Percentiles rank a stretch among this genome's conserved stretches.
Conservation (phyloP, 305 asterid species). For the Plantago rigida region DNA sequence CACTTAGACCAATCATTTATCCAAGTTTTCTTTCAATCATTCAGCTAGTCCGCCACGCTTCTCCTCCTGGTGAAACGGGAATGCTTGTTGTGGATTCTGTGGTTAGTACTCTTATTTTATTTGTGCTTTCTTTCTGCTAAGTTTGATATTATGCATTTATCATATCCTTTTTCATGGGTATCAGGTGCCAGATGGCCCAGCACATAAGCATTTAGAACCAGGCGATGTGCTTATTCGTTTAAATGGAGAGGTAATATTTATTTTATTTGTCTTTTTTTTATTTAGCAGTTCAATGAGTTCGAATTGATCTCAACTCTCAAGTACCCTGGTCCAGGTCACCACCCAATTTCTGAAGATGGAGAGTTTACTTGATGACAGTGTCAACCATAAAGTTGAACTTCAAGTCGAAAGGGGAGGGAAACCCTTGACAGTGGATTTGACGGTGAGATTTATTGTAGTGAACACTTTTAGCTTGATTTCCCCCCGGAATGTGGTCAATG, state of each 20-base stretch:
- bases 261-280: slow-evolving; percentile 5
- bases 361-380: slow-evolving; percentile 81
- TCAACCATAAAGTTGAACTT: slow-evolving; percentile 61
- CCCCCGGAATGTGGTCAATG: slow-evolving; percentile 8
- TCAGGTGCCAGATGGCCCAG: slow-evolving; percentile 98
- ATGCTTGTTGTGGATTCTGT: slow-evolving; percentile 99
- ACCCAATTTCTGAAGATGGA: slow-evolving; percentile 94
- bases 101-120: slow-evolving; percentile 42
- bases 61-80: slow-evolving; percentile 89
- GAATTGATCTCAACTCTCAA: slow-evolving; percentile 27
- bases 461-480: slow-evolving; percentile 6
- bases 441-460: slow-evolving; percentile 38
- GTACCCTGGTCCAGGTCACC: slow-evolving; percentile 54
- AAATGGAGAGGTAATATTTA: slow-evolving; percentile 76
- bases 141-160: slow-evolving; percentile 22
- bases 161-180: slow-evolving; percentile 23
- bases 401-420: slow-evolving; percentile 97
- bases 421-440: slow-evolving; percentile 59
- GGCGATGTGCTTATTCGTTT: slow-evolving; percentile 91
- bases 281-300: slow-evolving; percentile 4
- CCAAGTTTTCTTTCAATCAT: slow-evolving; percentile 23
- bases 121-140: slow-evolving; percentile 11
- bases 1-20: neutral
- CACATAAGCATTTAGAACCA: slow-evolving; percentile 84
- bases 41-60: slow-evolving; percentile 82